phyloP scores from a whole-genome alignment of 164 flowering plant genomes.

The Vitis labrusca region DNA sequence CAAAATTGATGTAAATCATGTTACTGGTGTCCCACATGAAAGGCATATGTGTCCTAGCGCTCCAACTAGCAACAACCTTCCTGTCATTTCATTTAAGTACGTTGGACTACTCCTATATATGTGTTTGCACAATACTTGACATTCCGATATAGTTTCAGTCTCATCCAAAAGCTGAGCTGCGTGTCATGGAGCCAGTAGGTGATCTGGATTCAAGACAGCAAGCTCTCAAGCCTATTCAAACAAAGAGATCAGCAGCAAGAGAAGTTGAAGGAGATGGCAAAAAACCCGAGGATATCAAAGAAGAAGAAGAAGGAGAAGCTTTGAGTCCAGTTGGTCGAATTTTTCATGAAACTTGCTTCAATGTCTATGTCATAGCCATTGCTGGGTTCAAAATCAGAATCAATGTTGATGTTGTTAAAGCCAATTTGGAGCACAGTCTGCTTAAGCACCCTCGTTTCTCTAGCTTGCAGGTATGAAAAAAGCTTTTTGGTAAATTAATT shows the following conservation, averaged over 20 bases:
- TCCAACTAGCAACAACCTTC: too few relatives aligned
- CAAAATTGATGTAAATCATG: too few relatives aligned
- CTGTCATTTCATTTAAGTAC: too few relatives aligned
- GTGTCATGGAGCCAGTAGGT: not conserved
- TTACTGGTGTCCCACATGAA: too few relatives aligned
- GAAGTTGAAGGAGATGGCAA: not conserved
- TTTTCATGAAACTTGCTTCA: slow-evolving; percentile 44
- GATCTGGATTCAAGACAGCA: not conserved
- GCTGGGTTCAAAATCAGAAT: slow-evolving; percentile 42
- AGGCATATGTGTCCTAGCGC: too few relatives aligned
- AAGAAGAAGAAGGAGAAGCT: slow-evolving; percentile 27
- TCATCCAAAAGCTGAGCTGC: too few relatives aligned
- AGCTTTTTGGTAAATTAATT: too few relatives aligned
- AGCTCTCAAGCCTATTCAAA: slow-evolving; percentile 14
- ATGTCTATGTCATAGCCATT: slow-evolving; percentile 38
- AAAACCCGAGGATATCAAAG: not conserved
- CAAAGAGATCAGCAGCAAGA: not conserved
- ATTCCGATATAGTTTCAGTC: too few relatives aligned
- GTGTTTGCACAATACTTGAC: too few relatives aligned
- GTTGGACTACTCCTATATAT: too few relatives aligned
- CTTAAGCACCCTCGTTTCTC: slow-evolving; percentile 53
- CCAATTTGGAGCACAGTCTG: slow-evolving; percentile 26
- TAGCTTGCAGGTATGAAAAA: slow-evolving; percentile 38
- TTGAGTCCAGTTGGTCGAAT: slow-evolving; percentile 46
- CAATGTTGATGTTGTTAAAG: slow-evolving; percentile 22